Base-by-base conservation (phyloP, 192 early-diverging fungal genomes). In the Entomortierella beljakovae region DNA sequence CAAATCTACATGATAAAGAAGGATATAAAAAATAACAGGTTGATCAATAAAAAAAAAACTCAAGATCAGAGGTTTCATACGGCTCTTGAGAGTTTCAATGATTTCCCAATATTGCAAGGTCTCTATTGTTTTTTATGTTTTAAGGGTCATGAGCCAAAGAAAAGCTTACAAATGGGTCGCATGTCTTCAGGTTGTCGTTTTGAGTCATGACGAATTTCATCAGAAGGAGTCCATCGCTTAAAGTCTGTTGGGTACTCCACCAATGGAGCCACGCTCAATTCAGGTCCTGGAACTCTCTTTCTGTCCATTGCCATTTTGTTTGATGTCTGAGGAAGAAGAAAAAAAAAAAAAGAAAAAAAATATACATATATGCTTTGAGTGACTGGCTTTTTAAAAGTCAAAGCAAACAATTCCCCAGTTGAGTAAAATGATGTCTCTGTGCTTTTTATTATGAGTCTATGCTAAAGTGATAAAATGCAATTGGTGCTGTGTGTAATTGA, bases 231-330 rank as follows among this genome's bases (percentile, higher is more conserved):
- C 25, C 76, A 71, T 57, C 59, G 67, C 48, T 80, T 64, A 11
- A 75, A 60, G 64, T 80, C 72, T 23, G 40, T 11, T 1, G 79
- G 54, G 52, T 82, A 83, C 49, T 83, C 80, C 10, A 85, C 81
- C 32, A 88, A 67, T 18, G 87, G 87, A 26, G 75, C 59, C 3
- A 82, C 83, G 29, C 83, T 88, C 13, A 81, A 40, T 48, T 88
- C 87, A 16, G 87, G 87, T 37, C 87, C 87, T 63, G 70, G 61
- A 56, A 88, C 84, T 69, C 87, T 74, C 57, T 85, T 83, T 34
- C 87, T 70, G 71, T 88, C 87, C 72, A 85, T 83, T 16, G 31
- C 3, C 37, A 0, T 18, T 42, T 28, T 37, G 22, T 58, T 6
- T 35, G 13, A 16, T 48, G 65, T 53, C 28, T 31, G 33, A 46